phyloP scores from a whole-genome alignment of 805 yeast genomes.

The Yarrowia bubula region DNA sequence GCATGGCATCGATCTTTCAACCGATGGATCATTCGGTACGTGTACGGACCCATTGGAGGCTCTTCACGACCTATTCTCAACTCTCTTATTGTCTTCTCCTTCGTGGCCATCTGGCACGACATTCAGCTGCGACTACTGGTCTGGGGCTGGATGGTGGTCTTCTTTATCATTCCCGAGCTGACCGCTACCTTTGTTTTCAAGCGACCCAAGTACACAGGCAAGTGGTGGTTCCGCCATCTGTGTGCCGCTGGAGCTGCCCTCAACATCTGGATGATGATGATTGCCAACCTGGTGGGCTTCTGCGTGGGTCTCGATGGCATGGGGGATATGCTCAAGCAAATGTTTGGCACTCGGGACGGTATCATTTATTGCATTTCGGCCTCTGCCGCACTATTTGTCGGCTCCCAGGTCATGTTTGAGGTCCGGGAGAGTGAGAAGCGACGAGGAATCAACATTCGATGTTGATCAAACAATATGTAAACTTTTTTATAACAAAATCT shows the following conservation, averaged over 20 bases:
- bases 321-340: conserved; percentile 56
- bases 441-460: conserved; percentile 75
- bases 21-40: conserved; percentile 83
- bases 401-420: conserved; percentile 92
- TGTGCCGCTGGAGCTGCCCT: conserved; percentile 86
- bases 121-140: conserved; percentile 78
- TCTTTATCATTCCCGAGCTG: conserved; percentile 85
- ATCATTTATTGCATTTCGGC: conserved; percentile 58
- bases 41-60: conserved; percentile 92
- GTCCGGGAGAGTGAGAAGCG: conserved; percentile 82
- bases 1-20: conserved; percentile 97
- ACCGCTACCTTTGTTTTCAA: conserved; percentile 50
- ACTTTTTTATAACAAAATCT: conserved; percentile 19
- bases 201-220: conserved; percentile 30
- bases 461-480: conserved; percentile 42
- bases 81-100: conserved; percentile 81
- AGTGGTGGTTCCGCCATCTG: conserved; percentile 59
- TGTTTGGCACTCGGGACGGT: conserved; percentile 72
- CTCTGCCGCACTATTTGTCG: conserved; percentile 70
- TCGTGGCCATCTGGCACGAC: conserved; percentile 98
- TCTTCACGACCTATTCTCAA: conserved; percentile 67
- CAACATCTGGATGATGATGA: conserved; percentile 97
- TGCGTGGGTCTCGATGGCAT: conserved; percentile 91
- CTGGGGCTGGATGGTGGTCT: conserved; percentile 95
- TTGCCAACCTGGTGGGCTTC: conserved; percentile 92